Evolutionary conservation across 495 filamentous ascomycete species (phyloP), one percentile per base, ranked within the genome.

Genomic region (Collariella sp.): DNA sequence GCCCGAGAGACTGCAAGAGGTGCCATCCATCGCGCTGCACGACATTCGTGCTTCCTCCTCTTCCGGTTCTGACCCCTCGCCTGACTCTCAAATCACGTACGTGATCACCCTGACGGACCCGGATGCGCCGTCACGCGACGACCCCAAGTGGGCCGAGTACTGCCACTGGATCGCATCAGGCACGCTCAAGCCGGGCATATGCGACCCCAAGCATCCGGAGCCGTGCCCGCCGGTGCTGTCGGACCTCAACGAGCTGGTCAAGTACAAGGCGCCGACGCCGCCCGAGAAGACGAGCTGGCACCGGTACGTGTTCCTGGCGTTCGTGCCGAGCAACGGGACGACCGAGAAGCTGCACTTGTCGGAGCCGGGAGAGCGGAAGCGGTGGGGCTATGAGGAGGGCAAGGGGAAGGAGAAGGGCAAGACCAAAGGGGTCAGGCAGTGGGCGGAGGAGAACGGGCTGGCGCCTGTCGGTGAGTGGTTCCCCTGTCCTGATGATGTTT

Each of bases 61-160:
- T 15, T 4, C 40, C 15, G n/a, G 44, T 5, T 79, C 38, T 20
- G 22, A 24, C 12, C n/a, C 33, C 39, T 23, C 12, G 15, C 24
- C 40, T 23, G 10, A 13, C 35, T 33, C 29, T 19, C 38, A 19
- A 49, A 31, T 44, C 36, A 60, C 62, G 24, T 62, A 76, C 58
- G 65, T 72, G 18, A 57, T 85, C 46, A 64, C 73, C 36, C 66
- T 88, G 1, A 85, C 84, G 2, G 84, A 88, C 61, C 84, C 85
- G 0, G 85, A 88, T 63, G 85, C 85, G 0, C 83, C 84, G 0
- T 83, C 79, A 1, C 76, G 79, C 26, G 70, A 80, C 19, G 65
- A 86, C 58, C 83, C 83, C 15, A 73, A 83, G 61, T 86, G 79
- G 79, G 75, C 74, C n/a, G 81, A 88, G 64, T 79, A 84, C 66